Evolutionary conservation across 2,329 filamentous ascomycete species (phyloP).

Genomic region (Neofusicoccum umdonicola): DNA sequence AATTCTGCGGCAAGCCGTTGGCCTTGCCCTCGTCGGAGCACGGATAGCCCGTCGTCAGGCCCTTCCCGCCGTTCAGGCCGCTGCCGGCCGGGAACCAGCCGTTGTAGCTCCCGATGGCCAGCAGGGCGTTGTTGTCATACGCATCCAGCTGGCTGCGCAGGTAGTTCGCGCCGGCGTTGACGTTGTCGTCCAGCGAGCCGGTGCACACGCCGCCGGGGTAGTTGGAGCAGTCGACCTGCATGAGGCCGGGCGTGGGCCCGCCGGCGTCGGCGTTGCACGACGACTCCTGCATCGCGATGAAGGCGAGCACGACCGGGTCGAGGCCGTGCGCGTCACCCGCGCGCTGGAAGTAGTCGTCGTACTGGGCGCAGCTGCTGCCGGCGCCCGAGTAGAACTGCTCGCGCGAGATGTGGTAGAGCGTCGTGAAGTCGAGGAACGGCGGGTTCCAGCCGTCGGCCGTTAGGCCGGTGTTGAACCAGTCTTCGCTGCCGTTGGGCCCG

Average conservation of each 20-base stretch:
- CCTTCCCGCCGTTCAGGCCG: constrained; percentile 31
- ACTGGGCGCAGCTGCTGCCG: constrained; percentile 29
- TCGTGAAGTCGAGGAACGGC: constrained; percentile 33
- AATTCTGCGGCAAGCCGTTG: constrained; percentile 34
- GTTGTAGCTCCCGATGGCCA: constrained; percentile 37
- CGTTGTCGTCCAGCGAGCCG: constrained; percentile 35
- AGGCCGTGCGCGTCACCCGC: constrained; percentile 32
- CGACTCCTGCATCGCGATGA: constrained; percentile 37
- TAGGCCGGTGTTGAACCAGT: constrained; percentile 33
- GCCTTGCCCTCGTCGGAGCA: constrained; percentile 29
- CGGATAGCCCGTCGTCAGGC: constrained; percentile 29
- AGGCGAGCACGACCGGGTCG: constrained; percentile 35
- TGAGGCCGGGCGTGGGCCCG: constrained; percentile 36
- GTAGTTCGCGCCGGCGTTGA: constrained; percentile 35
- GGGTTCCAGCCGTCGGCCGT: constrained; percentile 33
- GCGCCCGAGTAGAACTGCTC: constrained; percentile 28
- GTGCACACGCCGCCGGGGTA: constrained; percentile 36
- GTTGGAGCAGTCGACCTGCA: constrained; percentile 38
- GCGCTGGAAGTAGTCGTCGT: constrained; percentile 35
- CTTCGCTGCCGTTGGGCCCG: constrained; percentile 23
- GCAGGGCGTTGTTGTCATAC: constrained; percentile 30
- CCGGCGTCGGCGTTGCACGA: constrained; percentile 36
- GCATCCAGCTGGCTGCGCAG: constrained; percentile 26
- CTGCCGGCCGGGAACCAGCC: constrained; percentile 36
- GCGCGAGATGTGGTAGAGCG: constrained; percentile 27